Evolutionary conservation across 257 asterid genomes (phyloP).

Genomic region (Parsonsia alboflavescens): DNA sequence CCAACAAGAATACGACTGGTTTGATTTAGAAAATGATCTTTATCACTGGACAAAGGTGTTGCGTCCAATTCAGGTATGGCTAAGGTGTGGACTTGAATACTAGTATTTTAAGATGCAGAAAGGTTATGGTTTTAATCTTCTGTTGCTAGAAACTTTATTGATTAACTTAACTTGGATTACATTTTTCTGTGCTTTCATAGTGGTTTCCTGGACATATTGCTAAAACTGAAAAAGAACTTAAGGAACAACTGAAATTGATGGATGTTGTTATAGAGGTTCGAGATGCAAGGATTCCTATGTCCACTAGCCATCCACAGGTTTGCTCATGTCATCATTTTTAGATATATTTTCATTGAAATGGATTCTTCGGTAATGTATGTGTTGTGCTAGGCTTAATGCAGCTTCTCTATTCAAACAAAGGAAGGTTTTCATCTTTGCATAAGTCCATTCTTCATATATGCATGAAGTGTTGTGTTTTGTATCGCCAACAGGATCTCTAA

Average conservation of each 20-base stretch:
- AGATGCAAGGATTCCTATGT: constrained; percentile 92
- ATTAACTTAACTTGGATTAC: constrained; percentile 12
- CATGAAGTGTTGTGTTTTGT: background rate
- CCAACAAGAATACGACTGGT: constrained; percentile 63
- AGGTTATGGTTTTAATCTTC: constrained; percentile 11
- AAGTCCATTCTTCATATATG: background rate
- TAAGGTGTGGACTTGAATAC: constrained; percentile 29
- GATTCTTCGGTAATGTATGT: background rate
- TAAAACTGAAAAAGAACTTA: constrained; percentile 89
- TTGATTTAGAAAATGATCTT: constrained; percentile 62
- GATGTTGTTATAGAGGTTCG: constrained; percentile 98
- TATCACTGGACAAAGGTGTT: constrained; percentile 73
- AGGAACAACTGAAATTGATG: constrained; percentile 91
- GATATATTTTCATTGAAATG: background rate
- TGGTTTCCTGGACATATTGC: constrained; percentile 99
- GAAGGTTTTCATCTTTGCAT: background rate
- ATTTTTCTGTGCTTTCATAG: constrained; percentile 31
- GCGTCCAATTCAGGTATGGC: constrained; percentile 88
- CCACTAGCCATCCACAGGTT: constrained; percentile 90
- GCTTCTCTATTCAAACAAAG: background rate
- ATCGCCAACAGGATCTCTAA: background rate
- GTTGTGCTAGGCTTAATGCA: background rate
- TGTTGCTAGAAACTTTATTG: constrained; percentile 12
- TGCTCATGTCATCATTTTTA: constrained; percentile 2
- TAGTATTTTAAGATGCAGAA: constrained; percentile 13